Conservation (phyloP, 768 basidiomycete species). For the Termitomyces titanicus region DNA sequence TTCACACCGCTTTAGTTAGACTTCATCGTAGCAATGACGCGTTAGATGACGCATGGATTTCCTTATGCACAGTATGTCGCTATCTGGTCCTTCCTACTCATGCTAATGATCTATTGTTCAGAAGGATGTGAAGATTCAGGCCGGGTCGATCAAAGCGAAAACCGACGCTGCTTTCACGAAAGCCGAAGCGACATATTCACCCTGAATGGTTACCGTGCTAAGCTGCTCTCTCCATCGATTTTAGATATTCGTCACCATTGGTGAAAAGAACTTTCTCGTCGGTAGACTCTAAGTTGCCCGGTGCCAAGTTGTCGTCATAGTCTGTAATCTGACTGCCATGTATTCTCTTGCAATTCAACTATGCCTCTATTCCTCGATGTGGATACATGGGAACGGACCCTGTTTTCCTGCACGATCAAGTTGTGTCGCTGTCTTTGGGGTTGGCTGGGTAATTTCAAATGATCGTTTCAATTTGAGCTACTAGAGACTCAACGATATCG, state of each 20-base stretch:
- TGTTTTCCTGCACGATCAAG: no score
- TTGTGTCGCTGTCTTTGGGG: no score
- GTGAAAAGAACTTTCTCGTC: neutral
- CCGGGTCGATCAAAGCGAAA: neutral
- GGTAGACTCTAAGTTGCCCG: neutral
- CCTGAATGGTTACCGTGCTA: neutral
- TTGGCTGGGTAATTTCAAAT: no score
- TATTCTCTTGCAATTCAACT: neutral
- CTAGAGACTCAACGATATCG: no score
- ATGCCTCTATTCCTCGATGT: no score
- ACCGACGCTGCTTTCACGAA: neutral
- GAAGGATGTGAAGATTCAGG: neutral
- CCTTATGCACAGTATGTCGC: slow-evolving; percentile 1
- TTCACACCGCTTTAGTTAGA: neutral
- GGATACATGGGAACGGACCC: neutral
- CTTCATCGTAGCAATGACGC: neutral
- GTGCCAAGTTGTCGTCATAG: no score
- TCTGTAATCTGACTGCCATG: neutral
- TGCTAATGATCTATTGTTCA: neutral
- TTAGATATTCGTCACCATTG: neutral
- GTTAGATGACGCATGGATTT: slow-evolving; percentile 1
- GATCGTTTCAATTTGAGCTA: no score
- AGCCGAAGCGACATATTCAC: neutral
- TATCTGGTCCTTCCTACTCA: no score
- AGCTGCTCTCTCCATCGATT: neutral